Base-by-base conservation (phyloP, 139 green algal species). In the Chlorella sp. region DNA sequence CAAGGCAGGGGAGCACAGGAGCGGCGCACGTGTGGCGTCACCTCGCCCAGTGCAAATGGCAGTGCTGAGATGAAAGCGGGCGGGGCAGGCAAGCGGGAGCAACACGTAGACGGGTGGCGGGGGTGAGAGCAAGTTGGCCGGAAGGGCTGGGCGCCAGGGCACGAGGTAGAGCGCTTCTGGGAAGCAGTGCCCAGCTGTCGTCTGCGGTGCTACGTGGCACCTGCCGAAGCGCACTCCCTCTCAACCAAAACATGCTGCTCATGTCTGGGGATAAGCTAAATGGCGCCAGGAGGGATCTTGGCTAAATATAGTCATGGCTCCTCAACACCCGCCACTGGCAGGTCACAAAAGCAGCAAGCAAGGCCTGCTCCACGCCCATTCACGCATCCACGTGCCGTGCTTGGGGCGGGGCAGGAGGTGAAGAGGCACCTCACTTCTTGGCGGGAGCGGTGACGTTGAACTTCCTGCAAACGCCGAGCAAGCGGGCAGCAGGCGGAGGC, bases 391-490 rank as follows among this genome's bases (percentile, higher is more conserved):
- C 48, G 48, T 9, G 48, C 48, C 48, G 48, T 9, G 48, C 48
- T 57, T 9, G 48, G 48, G 48, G 48, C 48, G 30, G 73, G n/a
- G 2, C 2, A 9, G 73, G 28, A 42, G 73, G 9, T 30, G 30
- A 2, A 24, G 73, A 28, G n/a, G 34, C 83, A 64, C 36, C 53
- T 48, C 22, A 91, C 83, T 91, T 90, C 87, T 93, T 92, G 68
- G 69, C 87, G 64, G 66, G 71, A 5, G 83, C 42, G 53, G 89
- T 94, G 21, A 94, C 91, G 81, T 94, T 90, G 86, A 90, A 90
- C 86, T 90, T 90, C 73, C 66, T 85, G 79, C 78, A 84, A 30
- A 14, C 60, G 18, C 15, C 21, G 4, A 37, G 26, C 37, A 37
- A 77, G n/a, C n/a, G n/a, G 69, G 69, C 69, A 77, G 69, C 28